Conservation (phyloP, 306 rosid species). For the barrel medic (Medicago truncatula) region MtrunA17r5.0-ANR NC_053048.1:51940501-51941000, state of each 20-base stretch:
- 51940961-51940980: constrained; percentile 6
- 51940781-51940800: constrained; percentile 14
- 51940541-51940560: constrained; percentile 24
- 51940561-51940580: background rate
- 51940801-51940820: constrained; percentile 18
- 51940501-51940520: constrained; percentile 36
- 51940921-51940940: background rate
- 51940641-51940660: background rate
- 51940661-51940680: constrained; percentile 4
- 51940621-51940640: background rate
- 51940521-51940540: constrained; percentile 27
- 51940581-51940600: constrained; percentile 19
- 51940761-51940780: background rate
- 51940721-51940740: background rate
- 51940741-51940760: constrained; percentile 9
- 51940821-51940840: constrained; percentile 21
- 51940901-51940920: constrained; percentile 16
- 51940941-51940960: constrained; percentile 1
- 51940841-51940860: background rate
- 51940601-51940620: constrained; percentile 20
- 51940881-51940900: background rate
- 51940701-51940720: background rate
- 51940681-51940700: constrained; percentile 27
- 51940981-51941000: background rate
- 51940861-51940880: background rate